Conservation (phyloP, 306 rosid genomes). For the Lablab purpureus region DNA sequence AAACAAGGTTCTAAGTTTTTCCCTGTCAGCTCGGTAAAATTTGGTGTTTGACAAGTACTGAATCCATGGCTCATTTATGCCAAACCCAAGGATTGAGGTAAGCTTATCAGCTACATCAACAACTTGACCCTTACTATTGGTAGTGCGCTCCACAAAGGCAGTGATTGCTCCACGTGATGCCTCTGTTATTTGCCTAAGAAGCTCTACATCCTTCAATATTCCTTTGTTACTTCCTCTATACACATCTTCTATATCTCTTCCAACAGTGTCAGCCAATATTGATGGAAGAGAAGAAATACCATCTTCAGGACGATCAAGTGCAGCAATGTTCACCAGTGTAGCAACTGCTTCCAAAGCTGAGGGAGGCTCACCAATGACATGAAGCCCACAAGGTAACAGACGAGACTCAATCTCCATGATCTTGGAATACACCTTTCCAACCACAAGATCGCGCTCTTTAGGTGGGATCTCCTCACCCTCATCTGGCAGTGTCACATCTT, state of each 20-base stretch:
- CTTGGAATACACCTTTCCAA: conserved; percentile 92
- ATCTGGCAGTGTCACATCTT: conserved; percentile 90
- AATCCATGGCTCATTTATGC: conserved; percentile 94
- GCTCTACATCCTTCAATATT: conserved; percentile 91
- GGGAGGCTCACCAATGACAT: conserved; percentile 97
- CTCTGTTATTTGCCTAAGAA: conserved; percentile 89
- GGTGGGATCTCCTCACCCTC: conserved; percentile 82
- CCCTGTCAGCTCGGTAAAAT: conserved; percentile 90
- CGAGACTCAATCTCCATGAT: conserved; percentile 99
- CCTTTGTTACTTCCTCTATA: conserved; percentile 90
- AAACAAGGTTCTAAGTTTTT: conserved; percentile 74
- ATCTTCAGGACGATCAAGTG: conserved; percentile 93
- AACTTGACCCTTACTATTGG: conserved; percentile 92
- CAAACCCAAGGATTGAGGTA: conserved; percentile 81
- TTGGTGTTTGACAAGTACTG: conserved; percentile 85
- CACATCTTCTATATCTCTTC: conserved; percentile 86
- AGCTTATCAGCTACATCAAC: conserved; percentile 80
- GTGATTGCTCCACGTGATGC: conserved; percentile 85
- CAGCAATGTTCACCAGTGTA: conserved; percentile 94
- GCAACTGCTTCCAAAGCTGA: conserved; percentile 99
- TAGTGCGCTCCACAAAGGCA: conserved; percentile 83
- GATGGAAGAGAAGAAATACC: conserved; percentile 78
- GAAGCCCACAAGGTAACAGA: conserved; percentile 93
- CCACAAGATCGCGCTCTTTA: conserved; percentile 89
- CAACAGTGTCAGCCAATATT: conserved; percentile 83